Percentiles rank a stretch among this genome's conserved stretches.
phyloP scores from a whole-genome alignment of 805 yeast species.

The Zygosaccharomyces siamensis region DNA sequence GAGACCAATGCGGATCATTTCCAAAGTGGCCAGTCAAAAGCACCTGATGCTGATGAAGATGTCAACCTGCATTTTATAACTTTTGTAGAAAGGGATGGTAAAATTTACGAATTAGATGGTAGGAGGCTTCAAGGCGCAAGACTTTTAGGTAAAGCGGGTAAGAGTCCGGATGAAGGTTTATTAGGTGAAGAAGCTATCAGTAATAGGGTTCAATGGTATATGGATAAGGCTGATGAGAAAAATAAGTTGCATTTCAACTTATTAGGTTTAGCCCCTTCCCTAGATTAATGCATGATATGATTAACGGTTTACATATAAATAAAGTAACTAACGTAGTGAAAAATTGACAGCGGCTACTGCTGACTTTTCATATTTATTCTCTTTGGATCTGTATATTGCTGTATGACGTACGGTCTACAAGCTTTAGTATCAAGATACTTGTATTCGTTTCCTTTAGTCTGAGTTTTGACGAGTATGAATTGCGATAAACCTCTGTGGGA shows the following conservation, averaged over 20 bases:
- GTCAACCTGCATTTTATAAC: slow-evolving; percentile 74
- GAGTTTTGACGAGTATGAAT: slow-evolving; percentile 31
- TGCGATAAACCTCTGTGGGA: slow-evolving; percentile 36
- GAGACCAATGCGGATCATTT: slow-evolving; percentile 21
- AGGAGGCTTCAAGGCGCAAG: slow-evolving; percentile 67
- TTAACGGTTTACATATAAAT: background rate
- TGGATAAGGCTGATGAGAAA: slow-evolving; percentile 55
- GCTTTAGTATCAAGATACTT: slow-evolving; percentile 34
- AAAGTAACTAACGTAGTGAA: background rate
- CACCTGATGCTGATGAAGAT: slow-evolving; percentile 52
- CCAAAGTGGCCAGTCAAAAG: slow-evolving; percentile 58
- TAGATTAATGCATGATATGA: slow-evolving; percentile 30
- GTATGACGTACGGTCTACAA: slow-evolving; percentile 37
- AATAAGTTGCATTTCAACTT: slow-evolving; percentile 65
- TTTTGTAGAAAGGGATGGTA: slow-evolving; percentile 53
- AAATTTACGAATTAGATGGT: slow-evolving; percentile 84
- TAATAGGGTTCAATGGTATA: slow-evolving; percentile 59
- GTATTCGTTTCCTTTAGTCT: slow-evolving; percentile 27
- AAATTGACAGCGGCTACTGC: slow-evolving; percentile 16
- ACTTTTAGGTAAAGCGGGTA: slow-evolving; percentile 43
- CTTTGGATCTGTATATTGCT: slow-evolving; percentile 38
- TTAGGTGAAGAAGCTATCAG: slow-evolving; percentile 48
- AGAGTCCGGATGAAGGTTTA: slow-evolving; percentile 41
- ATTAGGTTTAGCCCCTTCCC: slow-evolving; percentile 65
- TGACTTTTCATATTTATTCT: slow-evolving; percentile 91